Conservation (phyloP, 2,329 filamentous ascomycete genomes). For the Fusarium devonianum region DNA sequence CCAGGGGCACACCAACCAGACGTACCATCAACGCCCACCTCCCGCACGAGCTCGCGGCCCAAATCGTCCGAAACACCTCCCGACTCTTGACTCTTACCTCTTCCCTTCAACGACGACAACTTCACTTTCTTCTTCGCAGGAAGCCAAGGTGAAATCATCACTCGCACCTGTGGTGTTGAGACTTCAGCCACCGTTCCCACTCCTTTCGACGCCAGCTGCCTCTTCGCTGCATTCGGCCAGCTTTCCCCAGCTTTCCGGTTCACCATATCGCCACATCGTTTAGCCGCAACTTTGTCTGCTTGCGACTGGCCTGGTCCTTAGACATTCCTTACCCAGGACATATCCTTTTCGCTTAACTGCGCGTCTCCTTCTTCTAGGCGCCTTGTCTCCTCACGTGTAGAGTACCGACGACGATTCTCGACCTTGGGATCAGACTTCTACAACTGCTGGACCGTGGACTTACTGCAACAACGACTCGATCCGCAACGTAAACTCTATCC, state of each 20-base stretch:
- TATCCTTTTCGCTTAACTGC: constrained; percentile 18
- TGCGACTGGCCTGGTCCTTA: constrained; percentile 26
- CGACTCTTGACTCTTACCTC: constrained; percentile 8
- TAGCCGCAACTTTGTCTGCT: constrained; percentile 32
- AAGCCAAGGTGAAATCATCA: constrained; percentile 7
- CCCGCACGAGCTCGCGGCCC: constrained; percentile 4
- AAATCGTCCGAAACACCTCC: constrained; percentile 1
- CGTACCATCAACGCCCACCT: constrained; percentile 18
- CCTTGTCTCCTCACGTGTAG: constrained; percentile 9
- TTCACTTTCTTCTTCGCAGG: constrained; percentile 1
- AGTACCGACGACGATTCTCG: constrained; percentile 12
- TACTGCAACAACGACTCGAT: constrained; percentile 6
- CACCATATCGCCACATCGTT: constrained; percentile 23
- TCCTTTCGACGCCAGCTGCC: constrained; percentile 29
- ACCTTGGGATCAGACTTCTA: constrained; percentile 9
- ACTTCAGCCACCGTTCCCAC: constrained; percentile 32
- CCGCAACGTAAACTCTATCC: constrained; percentile 24
- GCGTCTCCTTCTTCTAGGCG: constrained; percentile 7
- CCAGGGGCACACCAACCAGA: constrained; percentile 26
- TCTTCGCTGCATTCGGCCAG: constrained; percentile 38
- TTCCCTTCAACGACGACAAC: constrained; percentile 19
- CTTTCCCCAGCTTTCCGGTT: constrained; percentile 27
- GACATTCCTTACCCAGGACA: constrained; percentile 27
- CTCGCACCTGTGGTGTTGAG: constrained; percentile 43
- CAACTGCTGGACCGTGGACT: constrained; percentile 10